Base-by-base conservation (phyloP, 2,329 filamentous ascomycete species). In the Madurella mycetomatis region DNA sequence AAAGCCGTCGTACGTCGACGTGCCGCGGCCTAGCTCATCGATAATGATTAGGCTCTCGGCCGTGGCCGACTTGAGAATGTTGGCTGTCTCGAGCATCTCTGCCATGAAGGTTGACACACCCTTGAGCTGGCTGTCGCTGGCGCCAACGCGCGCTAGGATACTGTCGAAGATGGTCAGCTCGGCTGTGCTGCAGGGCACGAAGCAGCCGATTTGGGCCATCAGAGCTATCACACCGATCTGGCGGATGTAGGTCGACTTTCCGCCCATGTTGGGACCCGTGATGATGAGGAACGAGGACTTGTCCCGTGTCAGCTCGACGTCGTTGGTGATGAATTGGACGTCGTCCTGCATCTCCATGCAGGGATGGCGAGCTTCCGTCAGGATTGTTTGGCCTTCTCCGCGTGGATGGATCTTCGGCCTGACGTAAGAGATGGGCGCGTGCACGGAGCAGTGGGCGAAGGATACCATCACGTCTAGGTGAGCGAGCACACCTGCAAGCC, bases 291-390 rank as follows among this genome's bases (percentile, higher is more conserved):
- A 97, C 2, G 92, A 91, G 0, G 90, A 95, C 46, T 82, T 79
- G 54, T 86, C 85, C 9, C 91, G 85, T 5, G 83, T 79, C 39
- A 99, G 83, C 50, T 85, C 84, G 18, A 97, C 90, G 64, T 99
- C 92, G 69, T 99, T 99, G 53, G 92, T 96, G 72, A 99, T 99
- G 75, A 99, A 99, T 59, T 92, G 92, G 41, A 99, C 86, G 66
- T 99, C 94, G 65, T 99, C 95, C 72, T 99, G 94, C 83, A 96
- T 92, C 70, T 99, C 94, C 83, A 99, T 89, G 68, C 94, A 99
- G 0, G 95, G 95, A 67, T 99, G 94, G 11, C 95, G 87, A 2
- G 94, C 90, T 73, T 96, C 95, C 60, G 86, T 88, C n/a, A 99
- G 80, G 18, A 95, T 76, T 0, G 94, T 99, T 64, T 91, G 87